Base-by-base conservation (phyloP, 2,329 filamentous ascomycete genomes). In the Colletotrichum musicola region DNA sequence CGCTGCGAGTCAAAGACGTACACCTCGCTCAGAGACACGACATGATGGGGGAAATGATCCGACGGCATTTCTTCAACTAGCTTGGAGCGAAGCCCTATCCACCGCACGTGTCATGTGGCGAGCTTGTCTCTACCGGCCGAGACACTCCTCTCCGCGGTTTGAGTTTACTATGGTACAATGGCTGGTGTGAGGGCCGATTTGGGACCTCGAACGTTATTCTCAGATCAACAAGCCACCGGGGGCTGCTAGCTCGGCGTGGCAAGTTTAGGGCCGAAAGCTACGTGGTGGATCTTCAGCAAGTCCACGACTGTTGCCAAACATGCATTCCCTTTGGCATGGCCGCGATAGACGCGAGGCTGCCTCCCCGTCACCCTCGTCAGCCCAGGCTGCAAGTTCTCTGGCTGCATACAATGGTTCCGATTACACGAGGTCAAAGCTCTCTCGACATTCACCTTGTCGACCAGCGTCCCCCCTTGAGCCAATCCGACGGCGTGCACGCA, bases 401-500 rank as follows among this genome's bases (percentile, higher is more conserved):
- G 66, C 47, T 49, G 56, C 60, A 68, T 51, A 53, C 60, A 59
- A 68, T 56, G 55, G 59, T 59, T 51, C 60, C 61, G 56, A 60
- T 50, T 42, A 53, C 61, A 59, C 50, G 46, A 62, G 63, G 38
- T 57, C 56, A 53, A 62, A 50, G 56, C 38, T 56, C 18, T 51
- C 50, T 51, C 50, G 25, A 27, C 57, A 64, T 44, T 38, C 53
- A 55, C 53, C 38, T 42, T 51, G 30, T 38, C 38, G 25, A 40
- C 60, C 51, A 40, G 47, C 2, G 20, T 16, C 44, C 27, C 53
- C 51, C 54, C 60, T 69, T 60, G 50, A 70, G 55, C 66, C 62
- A 69, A 68, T 66, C 64, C 68, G 14, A 65, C 51, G 49, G 64
- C 62, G 60, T 70, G 47, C 61, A 70, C 40, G 63, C 56, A 71